phyloP scores from a whole-genome alignment of 2,329 filamentous ascomycete genomes.

The Emergomyces orientalis region DNA sequence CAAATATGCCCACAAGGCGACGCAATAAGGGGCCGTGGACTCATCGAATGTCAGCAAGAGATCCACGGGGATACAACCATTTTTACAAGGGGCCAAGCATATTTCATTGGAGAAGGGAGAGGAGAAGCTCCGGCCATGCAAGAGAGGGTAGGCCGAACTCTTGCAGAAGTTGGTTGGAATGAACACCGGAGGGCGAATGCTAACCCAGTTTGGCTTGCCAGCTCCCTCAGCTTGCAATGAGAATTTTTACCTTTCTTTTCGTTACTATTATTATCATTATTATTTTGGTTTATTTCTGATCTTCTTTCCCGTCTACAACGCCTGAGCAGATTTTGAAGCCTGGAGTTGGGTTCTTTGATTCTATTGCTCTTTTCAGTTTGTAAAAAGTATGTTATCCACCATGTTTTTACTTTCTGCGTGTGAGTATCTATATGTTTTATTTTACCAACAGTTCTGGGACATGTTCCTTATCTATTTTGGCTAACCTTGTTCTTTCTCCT shows the following conservation, averaged over 20 bases:
- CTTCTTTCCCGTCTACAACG: not conserved
- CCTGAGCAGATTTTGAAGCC: not conserved
- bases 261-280: not conserved
- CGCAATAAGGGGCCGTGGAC: slow-evolving; percentile 38
- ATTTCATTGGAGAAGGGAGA: slow-evolving; percentile 36
- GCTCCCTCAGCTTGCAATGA: slow-evolving; percentile 6
- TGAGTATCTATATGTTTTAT: not conserved
- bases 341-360: not conserved
- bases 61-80: slow-evolving; percentile 40
- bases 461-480: not conserved
- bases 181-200: slow-evolving; percentile 20
- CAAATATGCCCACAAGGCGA: slow-evolving; percentile 40
- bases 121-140: slow-evolving; percentile 24
- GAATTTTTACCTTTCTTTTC: not conserved
- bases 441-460: not conserved
- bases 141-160: slow-evolving; percentile 39
- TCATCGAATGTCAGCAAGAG: slow-evolving; percentile 46
- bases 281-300: not conserved
- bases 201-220: slow-evolving; percentile 20
- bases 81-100: slow-evolving; percentile 50
- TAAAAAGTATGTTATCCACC: not conserved
- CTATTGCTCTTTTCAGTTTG: not conserved
- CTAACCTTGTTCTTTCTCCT: not conserved
- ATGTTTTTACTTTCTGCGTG: not conserved
- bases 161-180: slow-evolving; percentile 54